Conservation (phyloP, 1,139 yeast species). For the Yamadazyma aaseri region DNA sequence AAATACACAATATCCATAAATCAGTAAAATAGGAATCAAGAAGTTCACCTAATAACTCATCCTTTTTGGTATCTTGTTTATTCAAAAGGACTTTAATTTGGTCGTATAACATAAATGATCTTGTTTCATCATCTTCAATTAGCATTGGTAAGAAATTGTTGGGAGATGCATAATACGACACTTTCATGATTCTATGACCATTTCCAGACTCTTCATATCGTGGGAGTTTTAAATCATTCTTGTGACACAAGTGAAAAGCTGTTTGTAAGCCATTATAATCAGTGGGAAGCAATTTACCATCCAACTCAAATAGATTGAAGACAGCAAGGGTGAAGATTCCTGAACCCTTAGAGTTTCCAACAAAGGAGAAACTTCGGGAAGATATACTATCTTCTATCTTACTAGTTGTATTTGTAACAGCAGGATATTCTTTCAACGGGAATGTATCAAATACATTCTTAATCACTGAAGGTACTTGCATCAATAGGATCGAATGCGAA, state of each 20-base stretch:
- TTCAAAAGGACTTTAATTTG: constrained; percentile 11
- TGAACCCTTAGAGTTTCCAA: not conserved
- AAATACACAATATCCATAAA: constrained; percentile 35
- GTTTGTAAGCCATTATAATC: constrained; percentile 46
- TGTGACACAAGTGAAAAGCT: constrained; percentile 32
- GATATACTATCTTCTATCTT: constrained; percentile 9
- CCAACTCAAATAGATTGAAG: constrained; percentile 29
- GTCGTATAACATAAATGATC: constrained; percentile 23
- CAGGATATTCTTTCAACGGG: constrained; percentile 42
- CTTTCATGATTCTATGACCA: constrained; percentile 26
- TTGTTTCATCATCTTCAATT: constrained; percentile 35
- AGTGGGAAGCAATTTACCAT: constrained; percentile 28
- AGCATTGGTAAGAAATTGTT: constrained; percentile 44
- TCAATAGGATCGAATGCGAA: too few relatives aligned
- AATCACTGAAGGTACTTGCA: constrained; percentile 41
- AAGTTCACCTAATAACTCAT: constrained; percentile 25
- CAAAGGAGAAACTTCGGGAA: not conserved
- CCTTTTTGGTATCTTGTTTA: constrained; percentile 10
- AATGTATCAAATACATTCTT: constrained; percentile 47
- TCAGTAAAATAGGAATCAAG: constrained; percentile 42
- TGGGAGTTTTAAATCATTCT: constrained; percentile 36
- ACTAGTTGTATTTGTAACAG: constrained; percentile 22
- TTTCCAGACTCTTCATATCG: constrained; percentile 21
- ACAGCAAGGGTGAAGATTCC: constrained; percentile 38
- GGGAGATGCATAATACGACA: constrained; percentile 41